Conservation (phyloP, 768 basidiomycete genomes). For the Rhodotorula graminis region DNA sequence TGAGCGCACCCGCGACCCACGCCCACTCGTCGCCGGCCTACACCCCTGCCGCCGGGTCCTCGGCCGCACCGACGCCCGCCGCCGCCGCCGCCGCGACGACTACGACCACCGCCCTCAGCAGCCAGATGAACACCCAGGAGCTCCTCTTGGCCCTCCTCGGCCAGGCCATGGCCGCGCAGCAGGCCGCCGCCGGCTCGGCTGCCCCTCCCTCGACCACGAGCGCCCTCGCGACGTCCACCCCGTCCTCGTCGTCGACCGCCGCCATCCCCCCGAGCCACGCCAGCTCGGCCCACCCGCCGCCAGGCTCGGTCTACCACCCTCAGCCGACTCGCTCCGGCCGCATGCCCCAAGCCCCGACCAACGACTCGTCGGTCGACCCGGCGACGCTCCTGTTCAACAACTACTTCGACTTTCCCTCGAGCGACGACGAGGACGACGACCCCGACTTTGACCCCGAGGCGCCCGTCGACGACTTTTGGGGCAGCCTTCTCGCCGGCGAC, state of each 20-base stretch:
- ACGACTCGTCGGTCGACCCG: slow-evolving; percentile 3
- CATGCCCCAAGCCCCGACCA: slow-evolving; percentile 1
- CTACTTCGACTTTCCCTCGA: slow-evolving; percentile 23
- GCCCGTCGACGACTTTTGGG: neutral
- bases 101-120: neutral
- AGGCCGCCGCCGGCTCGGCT: neutral
- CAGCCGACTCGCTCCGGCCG: slow-evolving; percentile 10
- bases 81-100: neutral
- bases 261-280: no score
- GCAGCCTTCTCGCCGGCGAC: slow-evolving; percentile 2
- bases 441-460: slow-evolving; percentile 18
- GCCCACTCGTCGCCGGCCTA: neutral
- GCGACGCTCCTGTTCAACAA: slow-evolving; percentile 25
- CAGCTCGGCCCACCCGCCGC: neutral
- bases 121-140: slow-evolving; percentile 1
- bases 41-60: neutral
- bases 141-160: neutral
- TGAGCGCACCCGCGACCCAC: neutral
- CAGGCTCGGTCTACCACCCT: neutral
- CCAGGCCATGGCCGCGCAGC: neutral
- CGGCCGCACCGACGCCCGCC: neutral
- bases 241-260: neutral
- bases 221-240: neutral
- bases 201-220: neutral
- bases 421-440: slow-evolving; percentile 24